Conservation (phyloP, 345 rosid species). For the Citrus trifoliata region DNA sequence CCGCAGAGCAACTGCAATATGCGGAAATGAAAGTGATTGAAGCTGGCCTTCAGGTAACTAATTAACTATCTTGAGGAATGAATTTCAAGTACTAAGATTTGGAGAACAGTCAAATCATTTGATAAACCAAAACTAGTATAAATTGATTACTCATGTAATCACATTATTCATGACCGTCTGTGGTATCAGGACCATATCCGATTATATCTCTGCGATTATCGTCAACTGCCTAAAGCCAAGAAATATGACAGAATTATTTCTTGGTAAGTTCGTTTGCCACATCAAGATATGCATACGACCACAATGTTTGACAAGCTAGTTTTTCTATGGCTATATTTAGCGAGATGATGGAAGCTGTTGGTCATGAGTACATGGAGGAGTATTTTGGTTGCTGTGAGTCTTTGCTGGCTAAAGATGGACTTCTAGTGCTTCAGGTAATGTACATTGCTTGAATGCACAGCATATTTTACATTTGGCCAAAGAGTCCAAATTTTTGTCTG, state of each 20-base stretch:
- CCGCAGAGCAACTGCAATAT: constrained; percentile 64
- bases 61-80: constrained; percentile 30
- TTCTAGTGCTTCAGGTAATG: constrained; percentile 78
- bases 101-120: not conserved
- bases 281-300: not conserved
- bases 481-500: not conserved
- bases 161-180: not conserved
- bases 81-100: not conserved
- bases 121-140: too few species aligned
- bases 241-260: constrained; percentile 85
- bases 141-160: too few species aligned
- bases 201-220: constrained; percentile 74
- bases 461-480: not conserved
- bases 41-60: constrained; percentile 82
- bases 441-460: not conserved
- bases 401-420: constrained; percentile 69
- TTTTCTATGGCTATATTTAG: constrained; percentile 27
- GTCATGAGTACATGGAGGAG: constrained; percentile 90
- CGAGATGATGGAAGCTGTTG: constrained; percentile 92
- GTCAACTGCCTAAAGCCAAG: constrained; percentile 47
- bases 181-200: constrained; percentile 50
- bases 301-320: not conserved
- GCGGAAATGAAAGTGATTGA: constrained; percentile 71
- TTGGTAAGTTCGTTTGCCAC: constrained; percentile 43
- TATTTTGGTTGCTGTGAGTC: constrained; percentile 75